Evolutionary conservation across 2,329 filamentous ascomycete species (phyloP).

Genomic region (Huntiella decipiens): DNA sequence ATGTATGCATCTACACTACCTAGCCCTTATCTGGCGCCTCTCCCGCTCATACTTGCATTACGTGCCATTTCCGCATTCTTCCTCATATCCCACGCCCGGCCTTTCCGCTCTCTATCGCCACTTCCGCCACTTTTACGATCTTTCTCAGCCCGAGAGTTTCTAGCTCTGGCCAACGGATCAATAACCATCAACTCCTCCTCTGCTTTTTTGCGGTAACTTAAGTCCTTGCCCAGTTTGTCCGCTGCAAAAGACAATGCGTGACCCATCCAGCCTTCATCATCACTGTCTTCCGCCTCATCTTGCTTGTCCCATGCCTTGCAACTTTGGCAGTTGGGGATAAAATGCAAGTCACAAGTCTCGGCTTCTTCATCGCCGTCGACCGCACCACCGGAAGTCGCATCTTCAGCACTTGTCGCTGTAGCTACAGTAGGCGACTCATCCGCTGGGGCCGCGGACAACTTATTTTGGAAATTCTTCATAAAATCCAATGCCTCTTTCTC

Average conservation of each 20-base stretch:
- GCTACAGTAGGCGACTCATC: neutral
- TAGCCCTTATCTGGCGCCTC: constrained; percentile 30
- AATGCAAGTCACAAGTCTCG: constrained; percentile 76
- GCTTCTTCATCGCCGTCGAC: constrained; percentile 44
- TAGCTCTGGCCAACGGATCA: constrained; percentile 70
- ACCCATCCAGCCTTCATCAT: constrained; percentile 60
- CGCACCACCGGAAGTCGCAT: neutral
- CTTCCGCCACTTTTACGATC: constrained; percentile 33
- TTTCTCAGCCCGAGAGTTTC: constrained; percentile 42
- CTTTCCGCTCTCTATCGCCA: constrained; percentile 22
- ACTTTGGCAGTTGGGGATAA: constrained; percentile 87
- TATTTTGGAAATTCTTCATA: constrained; percentile 7
- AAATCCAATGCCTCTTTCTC: constrained; percentile 15
- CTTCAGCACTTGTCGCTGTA: neutral
- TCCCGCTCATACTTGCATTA: constrained; percentile 32
- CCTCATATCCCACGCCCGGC: constrained; percentile 38
- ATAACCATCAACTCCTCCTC: constrained; percentile 86
- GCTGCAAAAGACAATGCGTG: constrained; percentile 74
- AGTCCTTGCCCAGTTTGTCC: constrained; percentile 76
- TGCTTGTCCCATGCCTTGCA: constrained; percentile 67
- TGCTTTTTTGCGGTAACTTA: constrained; percentile 77
- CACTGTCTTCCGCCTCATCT: constrained; percentile 25
- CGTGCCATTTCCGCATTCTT: constrained; percentile 37
- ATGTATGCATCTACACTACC: neutral
- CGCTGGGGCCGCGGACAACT: neutral